A percentile compares a stretch with the other conserved stretches of the same genome.
These are phyloP conservation scores for Astragalus glycyphyllos DNA, from an alignment of 306 rosid genomes.

Conservation along the genomic window DNA sequence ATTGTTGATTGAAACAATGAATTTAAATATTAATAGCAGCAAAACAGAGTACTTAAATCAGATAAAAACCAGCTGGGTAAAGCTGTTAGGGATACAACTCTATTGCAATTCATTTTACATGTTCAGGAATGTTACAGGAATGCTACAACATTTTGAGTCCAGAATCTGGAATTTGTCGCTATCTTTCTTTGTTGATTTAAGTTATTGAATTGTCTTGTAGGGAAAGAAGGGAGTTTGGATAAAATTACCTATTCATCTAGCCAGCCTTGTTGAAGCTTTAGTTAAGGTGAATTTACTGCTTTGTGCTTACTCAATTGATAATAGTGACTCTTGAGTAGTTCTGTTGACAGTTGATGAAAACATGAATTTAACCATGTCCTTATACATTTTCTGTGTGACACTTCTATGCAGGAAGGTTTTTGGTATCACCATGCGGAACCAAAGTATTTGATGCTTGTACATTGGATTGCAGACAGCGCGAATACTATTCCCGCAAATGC, in stretches of 20 bases:
- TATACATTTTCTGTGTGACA: slow-evolving; percentile 25
- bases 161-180: slow-evolving; percentile 17
- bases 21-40: no score
- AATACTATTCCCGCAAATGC: slow-evolving; percentile 83
- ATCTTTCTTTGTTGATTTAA: slow-evolving; percentile 33
- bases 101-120: no score
- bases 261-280: slow-evolving; percentile 68
- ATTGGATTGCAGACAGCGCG: slow-evolving; percentile 71
- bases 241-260: slow-evolving; percentile 72
- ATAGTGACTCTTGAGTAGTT: slow-evolving; percentile 6
- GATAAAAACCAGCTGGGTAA: no score
- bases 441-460: slow-evolving; percentile 76
- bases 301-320: background rate
- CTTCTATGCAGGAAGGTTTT: slow-evolving; percentile 71
- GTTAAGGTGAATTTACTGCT: slow-evolving; percentile 59
- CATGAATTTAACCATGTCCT: background rate
- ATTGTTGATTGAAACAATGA: no score
- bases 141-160: no score
- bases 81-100: no score
- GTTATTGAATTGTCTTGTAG: slow-evolving; percentile 53
- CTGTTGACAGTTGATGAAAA: slow-evolving; percentile 8
- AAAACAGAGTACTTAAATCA: no score
- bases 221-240: slow-evolving; percentile 84
- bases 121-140: no score
- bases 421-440: slow-evolving; percentile 95